Conservation (phyloP, 2,329 filamentous ascomycete genomes). For the Gnomoniopsis smithogilvyi region DNA sequence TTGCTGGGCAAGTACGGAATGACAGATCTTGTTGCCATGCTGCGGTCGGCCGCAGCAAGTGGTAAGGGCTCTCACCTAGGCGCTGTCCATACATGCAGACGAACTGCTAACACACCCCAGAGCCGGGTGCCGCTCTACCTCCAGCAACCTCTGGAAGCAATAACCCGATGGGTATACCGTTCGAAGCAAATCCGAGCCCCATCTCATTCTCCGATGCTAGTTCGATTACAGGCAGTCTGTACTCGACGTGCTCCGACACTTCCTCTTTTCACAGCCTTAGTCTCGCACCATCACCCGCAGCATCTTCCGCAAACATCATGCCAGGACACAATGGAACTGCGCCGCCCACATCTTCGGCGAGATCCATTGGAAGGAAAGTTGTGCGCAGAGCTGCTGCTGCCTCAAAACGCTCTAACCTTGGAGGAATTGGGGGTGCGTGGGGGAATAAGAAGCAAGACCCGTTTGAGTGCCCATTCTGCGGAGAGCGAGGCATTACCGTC, state of each 20-base stretch:
- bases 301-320: conserved; percentile 22
- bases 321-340: conserved; percentile 13
- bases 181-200: conserved; percentile 18
- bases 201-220: conserved; percentile 36
- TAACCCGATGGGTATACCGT: conserved; percentile 12
- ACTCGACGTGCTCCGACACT: conserved; percentile 29
- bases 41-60: conserved; percentile 17
- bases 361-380: conserved; percentile 17
- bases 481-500: conserved; percentile 35
- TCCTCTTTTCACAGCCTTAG: conserved; percentile 19
- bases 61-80: conserved; percentile 10
- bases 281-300: conserved; percentile 16
- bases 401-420: conserved; percentile 17
- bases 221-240: conserved; percentile 36
- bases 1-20: conserved; percentile 18
- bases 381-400: conserved; percentile 17
- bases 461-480: conserved; percentile 36
- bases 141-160: conserved; percentile 17
- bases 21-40: conserved; percentile 17
- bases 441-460: conserved; percentile 18
- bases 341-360: conserved; percentile 13
- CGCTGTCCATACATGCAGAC: neutral
- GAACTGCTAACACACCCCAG: conserved; percentile 7
- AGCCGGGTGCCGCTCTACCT: conserved; percentile 14
- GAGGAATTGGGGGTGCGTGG: conserved; percentile 17